Conservation (phyloP, 768 basidiomycete genomes). For the Suillus hirtellus region DNA sequence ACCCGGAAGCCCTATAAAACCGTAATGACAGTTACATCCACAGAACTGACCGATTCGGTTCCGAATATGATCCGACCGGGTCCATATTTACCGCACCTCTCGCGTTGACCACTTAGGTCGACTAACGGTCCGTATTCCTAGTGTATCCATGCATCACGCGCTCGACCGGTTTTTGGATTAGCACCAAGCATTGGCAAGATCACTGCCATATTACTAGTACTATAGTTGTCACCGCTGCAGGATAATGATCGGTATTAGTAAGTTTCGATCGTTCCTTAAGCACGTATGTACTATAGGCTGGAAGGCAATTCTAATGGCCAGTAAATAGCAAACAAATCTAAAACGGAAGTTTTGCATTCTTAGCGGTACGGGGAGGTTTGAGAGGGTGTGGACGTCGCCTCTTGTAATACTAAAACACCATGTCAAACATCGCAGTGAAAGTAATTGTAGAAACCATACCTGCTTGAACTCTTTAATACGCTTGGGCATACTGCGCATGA, state of each 20-base stretch:
- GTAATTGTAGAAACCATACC: conserved; percentile 40
- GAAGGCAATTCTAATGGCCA: background rate
- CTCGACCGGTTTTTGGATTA: background rate
- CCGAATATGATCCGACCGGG: background rate
- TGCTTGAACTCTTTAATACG: conserved; percentile 66
- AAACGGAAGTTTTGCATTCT: conserved; percentile 61
- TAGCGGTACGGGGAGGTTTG: conserved; percentile 46
- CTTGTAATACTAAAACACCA: conserved; percentile 27
- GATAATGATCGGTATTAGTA: background rate
- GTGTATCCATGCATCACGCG: background rate
- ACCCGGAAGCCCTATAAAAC: background rate
- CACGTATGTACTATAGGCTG: background rate
- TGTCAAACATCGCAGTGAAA: conserved; percentile 2
- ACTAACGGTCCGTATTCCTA: background rate
- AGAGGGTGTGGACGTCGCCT: conserved; percentile 57
- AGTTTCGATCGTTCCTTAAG: background rate
- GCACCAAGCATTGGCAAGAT: background rate
- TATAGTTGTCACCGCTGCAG: background rate
- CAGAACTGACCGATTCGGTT: background rate
- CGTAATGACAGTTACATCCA: background rate
- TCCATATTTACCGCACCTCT: background rate
- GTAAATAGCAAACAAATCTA: conserved; percentile 31
- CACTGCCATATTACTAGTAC: background rate
- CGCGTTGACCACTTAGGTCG: background rate
- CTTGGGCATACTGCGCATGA: conserved; percentile 70